Conservation (phyloP, 2,329 filamentous ascomycete genomes). For the Rutstroemia sp. region DNA sequence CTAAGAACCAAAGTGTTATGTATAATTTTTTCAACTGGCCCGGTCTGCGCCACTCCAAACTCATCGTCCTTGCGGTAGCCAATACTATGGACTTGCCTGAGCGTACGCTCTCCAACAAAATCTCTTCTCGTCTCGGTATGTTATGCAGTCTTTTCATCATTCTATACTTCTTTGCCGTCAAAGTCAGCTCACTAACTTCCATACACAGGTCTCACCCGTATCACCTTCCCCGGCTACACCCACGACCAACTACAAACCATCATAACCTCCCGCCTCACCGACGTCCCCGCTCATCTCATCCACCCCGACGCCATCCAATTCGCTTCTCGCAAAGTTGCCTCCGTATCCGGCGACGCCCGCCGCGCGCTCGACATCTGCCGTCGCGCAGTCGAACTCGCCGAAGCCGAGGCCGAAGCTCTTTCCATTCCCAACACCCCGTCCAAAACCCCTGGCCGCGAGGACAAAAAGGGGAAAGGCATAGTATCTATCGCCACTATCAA, state of each 20-base stretch:
- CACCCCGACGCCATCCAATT: slow-evolving; percentile 93
- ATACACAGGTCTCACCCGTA: slow-evolving; percentile 66
- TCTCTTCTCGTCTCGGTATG: slow-evolving; percentile 71
- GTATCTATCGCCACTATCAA: slow-evolving; percentile 94
- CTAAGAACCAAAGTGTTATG: slow-evolving; percentile 99
- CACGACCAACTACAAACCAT: slow-evolving; percentile 97
- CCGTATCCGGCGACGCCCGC: slow-evolving; percentile 88
- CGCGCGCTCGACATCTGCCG: slow-evolving; percentile 92
- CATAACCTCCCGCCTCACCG: slow-evolving; percentile 86
- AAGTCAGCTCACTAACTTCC: neutral
- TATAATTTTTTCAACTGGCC: slow-evolving; percentile 99
- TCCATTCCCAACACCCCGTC: slow-evolving; percentile 51
- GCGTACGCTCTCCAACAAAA: slow-evolving; percentile 94
- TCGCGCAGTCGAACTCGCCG: slow-evolving; percentile 88
- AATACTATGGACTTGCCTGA: slow-evolving; percentile 99
- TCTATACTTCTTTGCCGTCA: neutral
- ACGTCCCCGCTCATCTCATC: slow-evolving; percentile 82
- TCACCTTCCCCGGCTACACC: slow-evolving; percentile 95
- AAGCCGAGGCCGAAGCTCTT: slow-evolving; percentile 49
- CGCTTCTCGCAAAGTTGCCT: slow-evolving; percentile 90
- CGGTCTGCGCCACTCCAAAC: slow-evolving; percentile 76
- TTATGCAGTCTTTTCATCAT: neutral
- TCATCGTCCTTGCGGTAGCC: slow-evolving; percentile 94
- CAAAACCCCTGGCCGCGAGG: slow-evolving; percentile 39
- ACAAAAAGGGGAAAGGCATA: slow-evolving; percentile 34